These are phyloP conservation scores for Carallia brachiata DNA, from an alignment of 345 rosid genomes.

Conservation along the genomic window DNA sequence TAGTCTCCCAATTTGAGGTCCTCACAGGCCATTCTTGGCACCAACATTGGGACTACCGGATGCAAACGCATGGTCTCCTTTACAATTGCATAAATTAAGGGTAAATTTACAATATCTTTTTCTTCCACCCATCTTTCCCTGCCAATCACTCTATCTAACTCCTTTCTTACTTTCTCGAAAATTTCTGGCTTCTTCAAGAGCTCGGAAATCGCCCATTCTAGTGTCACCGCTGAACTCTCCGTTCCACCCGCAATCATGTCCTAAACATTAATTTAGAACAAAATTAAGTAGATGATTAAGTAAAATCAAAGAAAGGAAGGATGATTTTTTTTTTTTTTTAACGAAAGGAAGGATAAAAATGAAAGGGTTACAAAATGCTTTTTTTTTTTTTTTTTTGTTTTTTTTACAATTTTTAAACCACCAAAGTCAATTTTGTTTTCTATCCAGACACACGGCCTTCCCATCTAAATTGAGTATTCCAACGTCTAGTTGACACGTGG, in stretches of 20 bases:
- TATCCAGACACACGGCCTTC: too few relatives aligned
- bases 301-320: too few relatives aligned
- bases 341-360: too few relatives aligned
- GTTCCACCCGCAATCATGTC: slow-evolving; percentile 64
- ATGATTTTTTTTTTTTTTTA: too few relatives aligned
- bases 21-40: slow-evolving; percentile 41
- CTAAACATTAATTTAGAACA: slow-evolving; percentile 19
- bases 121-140: slow-evolving; percentile 54
- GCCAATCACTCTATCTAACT: slow-evolving; percentile 55
- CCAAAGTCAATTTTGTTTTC: too few relatives aligned
- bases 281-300: background rate
- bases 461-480: too few relatives aligned
- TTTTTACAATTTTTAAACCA: too few relatives aligned
- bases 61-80: slow-evolving; percentile 71
- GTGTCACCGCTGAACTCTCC: slow-evolving; percentile 56
- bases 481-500: too few relatives aligned
- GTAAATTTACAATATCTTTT: slow-evolving; percentile 46
- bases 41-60: slow-evolving; percentile 60
- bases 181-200: slow-evolving; percentile 46
- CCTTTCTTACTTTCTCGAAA: slow-evolving; percentile 50
- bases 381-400: too few relatives aligned
- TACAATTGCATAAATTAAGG: slow-evolving; percentile 42
- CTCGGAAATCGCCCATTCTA: slow-evolving; percentile 66
- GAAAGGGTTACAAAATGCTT: too few relatives aligned
- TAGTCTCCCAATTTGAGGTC: slow-evolving; percentile 42